A percentile compares a stretch with the other conserved stretches of the same genome.
Conservation (phyloP, 2,329 filamentous ascomycete genomes). For the Alternaria brassicae region DNA sequence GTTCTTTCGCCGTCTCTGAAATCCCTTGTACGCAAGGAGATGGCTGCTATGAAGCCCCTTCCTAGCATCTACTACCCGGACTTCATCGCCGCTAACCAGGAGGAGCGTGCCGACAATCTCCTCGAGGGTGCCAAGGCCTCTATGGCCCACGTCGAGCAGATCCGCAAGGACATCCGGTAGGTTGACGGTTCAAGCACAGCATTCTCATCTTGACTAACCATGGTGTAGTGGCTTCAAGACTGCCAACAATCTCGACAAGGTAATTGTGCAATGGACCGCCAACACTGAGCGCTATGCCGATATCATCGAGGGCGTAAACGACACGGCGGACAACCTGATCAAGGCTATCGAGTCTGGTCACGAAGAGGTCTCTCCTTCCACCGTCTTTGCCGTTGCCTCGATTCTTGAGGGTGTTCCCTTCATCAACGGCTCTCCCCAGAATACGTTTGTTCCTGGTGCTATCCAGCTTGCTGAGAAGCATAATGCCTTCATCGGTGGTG, state of each 20-base stretch:
- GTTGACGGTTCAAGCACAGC: conserved; percentile 22
- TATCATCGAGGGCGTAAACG: conserved; percentile 86
- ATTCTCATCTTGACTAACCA: conserved; percentile 9
- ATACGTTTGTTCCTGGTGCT: conserved; percentile 95
- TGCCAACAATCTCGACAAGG: conserved; percentile 84
- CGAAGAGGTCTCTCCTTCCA: conserved; percentile 91
- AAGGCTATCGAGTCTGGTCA: conserved; percentile 86
- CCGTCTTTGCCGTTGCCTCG: conserved; percentile 91
- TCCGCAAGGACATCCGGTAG: conserved; percentile 89
- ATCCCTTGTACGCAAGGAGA: conserved; percentile 87
- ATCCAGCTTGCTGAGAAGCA: conserved; percentile 88
- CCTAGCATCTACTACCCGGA: conserved; percentile 98
- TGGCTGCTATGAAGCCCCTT: conserved; percentile 85
- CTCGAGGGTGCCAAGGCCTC: conserved; percentile 83
- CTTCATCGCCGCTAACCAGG: conserved; percentile 99
- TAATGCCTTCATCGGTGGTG: conserved; percentile 90
- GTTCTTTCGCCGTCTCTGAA: conserved; percentile 97
- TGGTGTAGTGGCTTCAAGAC: conserved; percentile 78
- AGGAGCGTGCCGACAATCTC: conserved; percentile 92
- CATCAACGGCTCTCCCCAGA: conserved; percentile 99
- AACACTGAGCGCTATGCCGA: conserved; percentile 98
- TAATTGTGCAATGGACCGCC: conserved; percentile 97
- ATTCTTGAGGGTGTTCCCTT: conserved; percentile 91
- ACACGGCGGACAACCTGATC: conserved; percentile 93
- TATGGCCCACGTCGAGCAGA: conserved; percentile 86